Conservation (phyloP, 2,329 filamentous ascomycete genomes). For the Arthrinium phaeospermum region DNA sequence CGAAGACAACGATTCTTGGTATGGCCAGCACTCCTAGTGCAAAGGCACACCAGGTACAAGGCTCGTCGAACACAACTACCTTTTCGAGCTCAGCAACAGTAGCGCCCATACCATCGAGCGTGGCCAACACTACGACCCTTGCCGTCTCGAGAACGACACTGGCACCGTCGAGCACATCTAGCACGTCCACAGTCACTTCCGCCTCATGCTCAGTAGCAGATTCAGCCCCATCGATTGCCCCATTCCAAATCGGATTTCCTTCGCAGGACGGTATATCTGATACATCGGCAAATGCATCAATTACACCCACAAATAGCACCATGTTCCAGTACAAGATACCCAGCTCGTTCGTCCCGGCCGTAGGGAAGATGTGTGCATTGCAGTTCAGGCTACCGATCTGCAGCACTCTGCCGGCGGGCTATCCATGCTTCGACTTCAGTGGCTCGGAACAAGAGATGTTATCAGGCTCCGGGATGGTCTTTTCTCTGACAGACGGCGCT, state of each 20-base stretch:
- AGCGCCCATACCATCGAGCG: not conserved
- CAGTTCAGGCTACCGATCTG: slow-evolving; percentile 41
- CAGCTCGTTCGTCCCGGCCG: slow-evolving; percentile 27
- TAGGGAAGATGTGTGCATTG: slow-evolving; percentile 33
- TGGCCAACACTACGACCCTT: not conserved
- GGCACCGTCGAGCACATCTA: not conserved
- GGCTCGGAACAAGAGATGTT: slow-evolving; percentile 38
- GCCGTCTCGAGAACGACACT: not conserved
- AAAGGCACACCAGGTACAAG: not conserved
- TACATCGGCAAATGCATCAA: slow-evolving; percentile 28
- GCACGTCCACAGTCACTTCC: not conserved
- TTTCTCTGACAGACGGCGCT: slow-evolving; percentile 30
- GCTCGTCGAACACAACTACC: not conserved
- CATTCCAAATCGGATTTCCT: slow-evolving; percentile 29
- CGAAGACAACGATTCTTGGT: not conserved
- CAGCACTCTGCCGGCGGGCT: slow-evolving; percentile 34
- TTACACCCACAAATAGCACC: slow-evolving; percentile 32
- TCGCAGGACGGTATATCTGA: slow-evolving; percentile 28
- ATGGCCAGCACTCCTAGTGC: not conserved
- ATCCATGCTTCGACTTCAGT: slow-evolving; percentile 40
- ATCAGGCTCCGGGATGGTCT: slow-evolving; percentile 37
- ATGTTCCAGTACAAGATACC: slow-evolving; percentile 35
- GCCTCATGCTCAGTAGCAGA: not conserved
- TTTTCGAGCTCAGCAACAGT: not conserved
- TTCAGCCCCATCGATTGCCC: slow-evolving; percentile 37